Percentiles rank a stretch among this genome's conserved stretches.
Evolutionary conservation across 495 filamentous ascomycete species (phyloP).

Genomic region (Lasiosphaeriaceae sp.): DNA sequence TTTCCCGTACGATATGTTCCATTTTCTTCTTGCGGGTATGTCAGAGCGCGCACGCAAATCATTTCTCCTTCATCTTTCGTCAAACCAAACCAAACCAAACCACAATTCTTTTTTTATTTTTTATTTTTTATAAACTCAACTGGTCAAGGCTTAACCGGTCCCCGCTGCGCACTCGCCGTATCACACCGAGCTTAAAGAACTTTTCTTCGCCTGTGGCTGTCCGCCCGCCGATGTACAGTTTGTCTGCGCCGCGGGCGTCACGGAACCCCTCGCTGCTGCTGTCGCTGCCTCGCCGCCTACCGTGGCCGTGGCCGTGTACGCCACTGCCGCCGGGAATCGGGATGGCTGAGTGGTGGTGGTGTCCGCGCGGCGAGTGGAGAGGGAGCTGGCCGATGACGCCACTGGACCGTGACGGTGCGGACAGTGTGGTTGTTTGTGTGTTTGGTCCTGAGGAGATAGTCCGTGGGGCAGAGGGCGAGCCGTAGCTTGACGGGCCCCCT

Average conservation of each 20-base stretch:
- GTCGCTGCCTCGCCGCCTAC: conserved; percentile 69
- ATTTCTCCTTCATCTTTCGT: no score
- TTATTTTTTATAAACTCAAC: conserved; percentile 46
- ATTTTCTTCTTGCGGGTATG: no score
- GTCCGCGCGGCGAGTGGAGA: conserved; percentile 38
- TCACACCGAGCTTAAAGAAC: conserved; percentile 69
- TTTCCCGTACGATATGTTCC: no score
- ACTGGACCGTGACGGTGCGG: conserved; percentile 32
- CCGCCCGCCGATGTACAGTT: conserved; percentile 83
- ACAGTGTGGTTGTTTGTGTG: conserved; percentile 24
- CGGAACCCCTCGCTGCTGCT: conserved; percentile 75
- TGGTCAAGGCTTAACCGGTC: conserved; percentile 55
- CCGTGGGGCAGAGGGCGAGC: conserved; percentile 25
- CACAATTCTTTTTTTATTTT: background rate
- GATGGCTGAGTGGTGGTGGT: conserved; percentile 32
- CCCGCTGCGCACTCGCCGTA: conserved; percentile 51
- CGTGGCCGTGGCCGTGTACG: conserved; percentile 14
- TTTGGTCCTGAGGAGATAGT: conserved; percentile 17
- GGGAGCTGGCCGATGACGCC: conserved; percentile 42
- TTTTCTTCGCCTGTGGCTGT: conserved; percentile 83
- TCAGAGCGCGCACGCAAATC: no score
- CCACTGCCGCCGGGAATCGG: conserved; percentile 31
- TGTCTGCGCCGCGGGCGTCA: conserved; percentile 69
- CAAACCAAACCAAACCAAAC: no score
- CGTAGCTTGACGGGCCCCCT: conserved; percentile 26